These are phyloP conservation scores for Penicillium paxilli DNA, from an alignment of 495 filamentous ascomycete genomes.

Conservation along the genomic window DNA sequence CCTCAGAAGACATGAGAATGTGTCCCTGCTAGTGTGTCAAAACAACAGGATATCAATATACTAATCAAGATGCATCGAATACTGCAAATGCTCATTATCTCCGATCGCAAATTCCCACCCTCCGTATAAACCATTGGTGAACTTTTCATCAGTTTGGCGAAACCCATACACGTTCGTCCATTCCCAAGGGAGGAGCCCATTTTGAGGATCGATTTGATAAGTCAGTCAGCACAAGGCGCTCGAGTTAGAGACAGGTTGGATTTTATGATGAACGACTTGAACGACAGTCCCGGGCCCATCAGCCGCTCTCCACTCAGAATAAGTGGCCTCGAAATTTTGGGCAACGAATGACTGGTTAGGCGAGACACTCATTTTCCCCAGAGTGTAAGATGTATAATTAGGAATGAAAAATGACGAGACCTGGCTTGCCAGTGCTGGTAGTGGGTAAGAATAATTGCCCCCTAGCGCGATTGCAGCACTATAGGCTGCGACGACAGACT, in stretches of 20 bases:
- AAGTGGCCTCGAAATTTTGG: background rate
- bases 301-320: background rate
- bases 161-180: conserved; percentile 1
- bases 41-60: background rate
- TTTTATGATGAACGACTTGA: background rate
- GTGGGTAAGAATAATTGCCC: background rate
- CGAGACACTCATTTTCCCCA: background rate
- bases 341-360: background rate
- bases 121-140: background rate
- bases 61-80: background rate
- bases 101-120: background rate
- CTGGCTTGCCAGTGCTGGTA: background rate
- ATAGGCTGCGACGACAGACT: background rate
- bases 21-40: no score
- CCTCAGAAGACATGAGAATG: no score
- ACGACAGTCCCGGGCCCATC: background rate
- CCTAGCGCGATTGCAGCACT: background rate
- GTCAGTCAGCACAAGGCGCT: background rate
- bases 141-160: background rate
- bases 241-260: background rate
- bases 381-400: background rate
- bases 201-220: background rate
- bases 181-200: background rate
- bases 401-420: background rate
- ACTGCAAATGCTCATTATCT: conserved; percentile 5